Percentiles rank a stretch among this genome's conserved stretches.
Conservation (phyloP, 2,329 filamentous ascomycete species). For the Huntiella abstrusa region DNA sequence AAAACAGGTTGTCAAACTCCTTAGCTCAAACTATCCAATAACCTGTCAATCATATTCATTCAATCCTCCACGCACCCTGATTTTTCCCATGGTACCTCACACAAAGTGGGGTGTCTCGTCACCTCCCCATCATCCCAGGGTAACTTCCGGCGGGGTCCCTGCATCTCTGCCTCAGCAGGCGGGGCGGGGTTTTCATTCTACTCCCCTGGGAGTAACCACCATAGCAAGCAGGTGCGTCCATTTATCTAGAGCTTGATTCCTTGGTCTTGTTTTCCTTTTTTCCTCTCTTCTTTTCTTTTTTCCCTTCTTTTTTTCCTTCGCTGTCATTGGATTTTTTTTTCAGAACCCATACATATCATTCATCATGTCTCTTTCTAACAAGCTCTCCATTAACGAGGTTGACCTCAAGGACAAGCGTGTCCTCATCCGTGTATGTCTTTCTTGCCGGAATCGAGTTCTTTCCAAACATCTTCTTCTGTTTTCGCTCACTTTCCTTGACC, state of each 20-base stretch:
- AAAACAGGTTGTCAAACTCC: too few relatives aligned
- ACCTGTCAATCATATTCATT: too few relatives aligned
- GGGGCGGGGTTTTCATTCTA: too few relatives aligned
- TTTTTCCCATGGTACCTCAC: neutral
- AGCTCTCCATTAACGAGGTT: conserved; percentile 89
- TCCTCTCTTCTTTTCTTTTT: neutral
- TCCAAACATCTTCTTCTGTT: neutral
- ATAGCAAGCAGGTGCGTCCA: too few relatives aligned
- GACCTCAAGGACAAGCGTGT: conserved; percentile 98
- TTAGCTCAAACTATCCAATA: too few relatives aligned
- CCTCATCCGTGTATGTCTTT: conserved; percentile 62
- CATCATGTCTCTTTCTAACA: conserved; percentile 93
- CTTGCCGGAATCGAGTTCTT: neutral
- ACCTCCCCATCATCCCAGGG: neutral
- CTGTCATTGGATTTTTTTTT: neutral
- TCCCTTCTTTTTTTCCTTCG: neutral
- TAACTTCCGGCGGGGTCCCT: neutral
- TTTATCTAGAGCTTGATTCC: too few relatives aligned
- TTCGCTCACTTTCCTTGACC: neutral
- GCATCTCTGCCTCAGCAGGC: too few relatives aligned
- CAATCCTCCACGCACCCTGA: too few relatives aligned
- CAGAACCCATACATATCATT: conserved; percentile 14
- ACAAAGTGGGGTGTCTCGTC: neutral
- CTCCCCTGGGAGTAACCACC: too few relatives aligned
- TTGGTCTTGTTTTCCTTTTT: neutral